phyloP scores from a whole-genome alignment of 352 stramenopile species.

The Globisporangium alternatum region DNA sequence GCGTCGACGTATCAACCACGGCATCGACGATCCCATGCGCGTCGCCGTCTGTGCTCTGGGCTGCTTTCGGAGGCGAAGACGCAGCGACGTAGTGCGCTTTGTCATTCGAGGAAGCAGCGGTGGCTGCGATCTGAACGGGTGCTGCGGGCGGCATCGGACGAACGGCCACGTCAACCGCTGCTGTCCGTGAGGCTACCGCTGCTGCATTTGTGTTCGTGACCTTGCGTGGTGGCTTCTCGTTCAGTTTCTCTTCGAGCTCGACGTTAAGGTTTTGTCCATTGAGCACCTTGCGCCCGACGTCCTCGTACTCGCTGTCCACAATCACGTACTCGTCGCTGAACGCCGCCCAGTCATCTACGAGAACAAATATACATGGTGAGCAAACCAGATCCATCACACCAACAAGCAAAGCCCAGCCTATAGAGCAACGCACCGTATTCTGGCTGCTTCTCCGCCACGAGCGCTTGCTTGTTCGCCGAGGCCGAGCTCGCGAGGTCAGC shows the following conservation, averaged over 20 bases:
- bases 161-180: constrained; percentile 14
- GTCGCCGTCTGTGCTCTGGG: background rate
- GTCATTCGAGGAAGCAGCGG: background rate
- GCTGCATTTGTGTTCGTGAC: background rate
- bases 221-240: constrained; percentile 11
- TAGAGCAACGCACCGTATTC: constrained; percentile 45
- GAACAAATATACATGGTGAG: background rate
- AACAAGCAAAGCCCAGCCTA: background rate
- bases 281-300: constrained; percentile 66
- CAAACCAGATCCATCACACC: background rate
- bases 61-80: background rate
- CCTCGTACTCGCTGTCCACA: constrained; percentile 80
- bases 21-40: constrained; percentile 20
- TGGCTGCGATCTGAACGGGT: background rate
- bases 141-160: constrained; percentile 10
- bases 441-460: constrained; percentile 64
- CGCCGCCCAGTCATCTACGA: constrained; percentile 58
- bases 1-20: constrained; percentile 30
- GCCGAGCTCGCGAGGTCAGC: constrained; percentile 44
- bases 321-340: constrained; percentile 84
- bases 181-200: background rate
- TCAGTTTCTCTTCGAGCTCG: constrained; percentile 38
- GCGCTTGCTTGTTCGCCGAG: constrained; percentile 45
- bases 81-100: constrained; percentile 23
- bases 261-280: constrained; percentile 51